phyloP scores from a whole-genome alignment of 768 basidiomycete genomes.

The Gymnopilus junonius region DNA sequence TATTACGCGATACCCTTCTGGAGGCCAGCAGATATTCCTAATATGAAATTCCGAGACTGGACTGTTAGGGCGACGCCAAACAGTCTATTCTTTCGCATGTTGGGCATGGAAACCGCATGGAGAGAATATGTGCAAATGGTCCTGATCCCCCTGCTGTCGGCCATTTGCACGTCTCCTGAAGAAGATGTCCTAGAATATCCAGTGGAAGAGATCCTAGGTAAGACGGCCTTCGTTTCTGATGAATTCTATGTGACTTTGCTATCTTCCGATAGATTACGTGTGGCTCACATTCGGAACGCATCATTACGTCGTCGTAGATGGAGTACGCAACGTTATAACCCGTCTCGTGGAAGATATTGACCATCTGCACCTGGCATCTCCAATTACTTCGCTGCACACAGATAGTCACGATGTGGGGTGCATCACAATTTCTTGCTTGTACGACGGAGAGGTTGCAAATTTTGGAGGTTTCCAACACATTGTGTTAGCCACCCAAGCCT shows the following conservation, averaged over 20 bases:
- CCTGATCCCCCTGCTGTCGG: constrained; percentile 70
- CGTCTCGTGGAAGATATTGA: constrained; percentile 49
- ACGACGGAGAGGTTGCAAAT: constrained; percentile 27
- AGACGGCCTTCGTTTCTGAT: constrained; percentile 23
- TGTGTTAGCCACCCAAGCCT: constrained; percentile 77
- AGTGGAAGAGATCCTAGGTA: constrained; percentile 68
- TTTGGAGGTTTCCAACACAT: constrained; percentile 65
- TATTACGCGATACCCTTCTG: constrained; percentile 47
- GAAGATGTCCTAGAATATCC: constrained; percentile 61
- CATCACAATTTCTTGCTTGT: constrained; percentile 42
- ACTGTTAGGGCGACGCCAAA: constrained; percentile 43
- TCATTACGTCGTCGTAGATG: constrained; percentile 68
- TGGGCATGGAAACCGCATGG: constrained; percentile 58
- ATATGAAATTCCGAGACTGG: constrained; percentile 57
- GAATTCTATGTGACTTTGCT: background rate
- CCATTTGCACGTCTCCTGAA: constrained; percentile 69
- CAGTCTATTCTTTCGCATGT: constrained; percentile 40
- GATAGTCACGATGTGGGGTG: constrained; percentile 38
- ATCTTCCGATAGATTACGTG: constrained; percentile 58
- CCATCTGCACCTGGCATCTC: constrained; percentile 58
- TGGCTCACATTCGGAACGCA: constrained; percentile 68
- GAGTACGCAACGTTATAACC: constrained; percentile 61
- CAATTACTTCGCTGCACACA: constrained; percentile 49
- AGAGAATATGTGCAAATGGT: constrained; percentile 54
- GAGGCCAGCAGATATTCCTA: constrained; percentile 29